These are phyloP conservation scores for Zangia roseola DNA, from an alignment of 768 basidiomycete genomes.

Conservation along the genomic window DNA sequence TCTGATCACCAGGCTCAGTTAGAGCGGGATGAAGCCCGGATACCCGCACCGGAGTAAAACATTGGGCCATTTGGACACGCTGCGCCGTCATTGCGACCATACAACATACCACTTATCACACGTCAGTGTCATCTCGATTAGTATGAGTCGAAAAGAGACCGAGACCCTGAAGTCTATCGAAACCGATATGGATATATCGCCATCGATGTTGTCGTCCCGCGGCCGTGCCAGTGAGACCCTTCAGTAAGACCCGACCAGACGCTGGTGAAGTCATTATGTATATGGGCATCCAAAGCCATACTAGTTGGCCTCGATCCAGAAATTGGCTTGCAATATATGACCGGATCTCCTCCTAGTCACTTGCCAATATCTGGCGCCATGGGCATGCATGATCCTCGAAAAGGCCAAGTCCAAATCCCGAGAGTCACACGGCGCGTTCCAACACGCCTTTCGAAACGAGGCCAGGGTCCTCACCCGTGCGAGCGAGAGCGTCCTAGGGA, in stretches of 20 bases:
- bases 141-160: not conserved
- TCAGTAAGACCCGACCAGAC: not conserved
- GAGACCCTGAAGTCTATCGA: slow-evolving; percentile 18
- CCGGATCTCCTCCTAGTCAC: not conserved
- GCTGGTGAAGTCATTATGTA: slow-evolving; percentile 9
- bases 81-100: not conserved
- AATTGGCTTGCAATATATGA: slow-evolving; percentile 6
- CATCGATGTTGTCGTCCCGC: slow-evolving; percentile 13
- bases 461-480: slow-evolving; percentile 16
- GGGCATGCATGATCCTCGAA: not conserved
- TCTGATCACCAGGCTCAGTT: not conserved
- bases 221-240: slow-evolving; percentile 10
- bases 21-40: not conserved
- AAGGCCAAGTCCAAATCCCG: not conserved
- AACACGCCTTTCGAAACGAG: slow-evolving; percentile 9
- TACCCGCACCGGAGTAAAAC: not conserved
- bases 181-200: slow-evolving; percentile 2
- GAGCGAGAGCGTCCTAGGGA: slow-evolving; percentile 7
- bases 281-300: not conserved
- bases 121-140: not conserved
- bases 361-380: not conserved
- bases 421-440: slow-evolving; percentile 7
- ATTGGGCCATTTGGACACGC: not conserved
- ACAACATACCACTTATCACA: not conserved
- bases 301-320: not conserved